Evolutionary conservation across 148 eudicot genomes (phyloP).

Genomic region (Camellia japonica): DNA sequence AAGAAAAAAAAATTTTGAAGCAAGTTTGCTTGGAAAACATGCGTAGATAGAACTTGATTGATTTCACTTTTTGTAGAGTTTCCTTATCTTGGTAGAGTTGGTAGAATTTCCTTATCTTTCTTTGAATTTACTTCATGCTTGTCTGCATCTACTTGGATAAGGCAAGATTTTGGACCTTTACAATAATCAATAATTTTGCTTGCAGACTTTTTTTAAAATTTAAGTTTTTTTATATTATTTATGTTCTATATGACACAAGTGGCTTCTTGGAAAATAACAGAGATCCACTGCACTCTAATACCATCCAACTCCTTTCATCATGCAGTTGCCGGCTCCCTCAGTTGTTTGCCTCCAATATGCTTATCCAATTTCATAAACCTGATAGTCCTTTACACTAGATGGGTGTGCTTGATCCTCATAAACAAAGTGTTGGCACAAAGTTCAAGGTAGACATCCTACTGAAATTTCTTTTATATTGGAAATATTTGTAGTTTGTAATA

Average conservation of each 20-base stretch:
- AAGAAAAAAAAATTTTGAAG: not conserved
- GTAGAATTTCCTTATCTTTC: no score
- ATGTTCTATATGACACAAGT: slow-evolving; percentile 71
- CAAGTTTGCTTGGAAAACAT: not conserved
- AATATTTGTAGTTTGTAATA: not conserved
- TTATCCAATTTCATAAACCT: no score
- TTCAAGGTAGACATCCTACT: slow-evolving; percentile 63
- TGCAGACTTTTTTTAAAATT: not conserved
- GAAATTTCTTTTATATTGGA: not conserved
- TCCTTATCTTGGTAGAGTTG: not conserved
- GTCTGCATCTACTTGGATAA: not conserved
- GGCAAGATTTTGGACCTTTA: not conserved
- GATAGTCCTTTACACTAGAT: no score
- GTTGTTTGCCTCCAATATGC: no score
- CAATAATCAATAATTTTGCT: not conserved
- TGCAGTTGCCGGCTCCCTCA: slow-evolving; percentile 41
- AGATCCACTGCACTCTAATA: slow-evolving; percentile 64
- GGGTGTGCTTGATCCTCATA: no score
- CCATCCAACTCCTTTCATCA: slow-evolving; percentile 59
- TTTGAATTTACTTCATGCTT: no score
- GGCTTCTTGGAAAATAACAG: slow-evolving; percentile 91
- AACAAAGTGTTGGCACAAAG: slow-evolving; percentile 18
- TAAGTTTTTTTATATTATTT: slow-evolving; percentile 6
- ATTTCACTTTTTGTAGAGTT: not conserved
- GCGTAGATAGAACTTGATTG: not conserved